Evolutionary conservation across 331 rosid species (phyloP), one percentile per base, ranked within the genome.

Genomic region (Quercus phellos): DNA sequence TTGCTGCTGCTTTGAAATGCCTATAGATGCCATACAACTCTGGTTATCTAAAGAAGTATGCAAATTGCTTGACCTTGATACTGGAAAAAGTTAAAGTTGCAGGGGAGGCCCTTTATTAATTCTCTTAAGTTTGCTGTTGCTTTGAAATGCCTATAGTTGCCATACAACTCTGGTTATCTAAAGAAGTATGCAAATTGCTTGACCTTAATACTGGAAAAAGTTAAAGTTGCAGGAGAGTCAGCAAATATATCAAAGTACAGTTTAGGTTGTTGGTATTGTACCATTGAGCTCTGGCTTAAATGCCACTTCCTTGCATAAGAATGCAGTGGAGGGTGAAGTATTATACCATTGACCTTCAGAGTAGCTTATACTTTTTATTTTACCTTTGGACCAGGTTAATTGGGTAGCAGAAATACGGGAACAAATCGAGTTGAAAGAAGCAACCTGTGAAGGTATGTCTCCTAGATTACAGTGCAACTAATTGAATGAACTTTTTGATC

Each of bases 341-440:
- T 38, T 38, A 3, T 38, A 0, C 12, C 64, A 21, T 56, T 21
- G 29, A 6, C 30, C 17, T 56, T 22, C 64, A 22, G 24, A 8
- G 64, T 9, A 56, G 12, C 22, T 22, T 10, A 56, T 24, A 10
- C 29, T 56, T 7, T 56, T 56, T 22, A 46, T 46, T 46, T 46
- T 46, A 68, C 26, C 51, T 82, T 69, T 76, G 85, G 68, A 80
- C 74, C 87, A 95, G 99, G 88, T 67, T 78, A 93, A 91, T 74
- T 85, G 70, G 64, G 90, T 95, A 51, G 89, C 88, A 55, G 97
- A 87, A 77, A 87, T 93, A 66, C 90, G 87, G 59, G 93, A 82
- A 80, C 85, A 87, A 77, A 81, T 93, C 78, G 90, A 74, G 26
- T 55, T 85, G 34, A 89, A 93, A 78, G 97, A 93, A 83, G 84